A percentile compares a stretch with the other conserved stretches of the same genome.
Conservation (phyloP, 148 eudicot species). For the Oxyria digyna region DNA sequence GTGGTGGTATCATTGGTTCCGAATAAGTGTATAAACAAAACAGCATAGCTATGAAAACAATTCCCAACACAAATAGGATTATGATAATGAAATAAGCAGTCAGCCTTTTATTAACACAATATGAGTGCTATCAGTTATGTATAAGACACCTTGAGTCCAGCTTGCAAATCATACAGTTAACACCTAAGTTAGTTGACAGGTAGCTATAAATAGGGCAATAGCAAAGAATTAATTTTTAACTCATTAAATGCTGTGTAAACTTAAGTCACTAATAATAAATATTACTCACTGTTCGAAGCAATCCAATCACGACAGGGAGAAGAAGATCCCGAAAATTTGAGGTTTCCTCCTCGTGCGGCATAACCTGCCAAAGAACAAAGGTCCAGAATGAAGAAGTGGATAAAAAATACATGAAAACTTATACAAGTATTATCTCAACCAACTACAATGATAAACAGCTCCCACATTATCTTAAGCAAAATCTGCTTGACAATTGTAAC, state of each 20-base stretch:
- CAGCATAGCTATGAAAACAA: background rate
- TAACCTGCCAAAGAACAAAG: slow-evolving; percentile 38
- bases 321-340: slow-evolving; percentile 66
- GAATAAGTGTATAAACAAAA: background rate
- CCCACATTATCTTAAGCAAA: background rate
- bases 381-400: background rate
- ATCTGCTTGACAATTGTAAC: background rate
- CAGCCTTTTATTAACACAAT: background rate
- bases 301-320: slow-evolving; percentile 75
- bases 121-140: background rate
- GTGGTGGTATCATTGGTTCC: background rate
- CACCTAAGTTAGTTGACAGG: background rate
- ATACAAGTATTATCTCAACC: background rate
- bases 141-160: background rate
- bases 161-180: background rate
- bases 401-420: background rate
- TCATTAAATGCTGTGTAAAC: background rate
- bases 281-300: slow-evolving; percentile 82
- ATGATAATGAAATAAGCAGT: background rate
- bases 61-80: background rate
- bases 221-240: background rate
- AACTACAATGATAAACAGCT: background rate
- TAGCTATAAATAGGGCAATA: background rate
- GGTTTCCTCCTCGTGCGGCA: slow-evolving; percentile 53
- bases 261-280: background rate